These are phyloP conservation scores for Aspergillus phoenicis DNA, from an alignment of 2,329 filamentous ascomycete species.

Conservation along the genomic window DNA sequence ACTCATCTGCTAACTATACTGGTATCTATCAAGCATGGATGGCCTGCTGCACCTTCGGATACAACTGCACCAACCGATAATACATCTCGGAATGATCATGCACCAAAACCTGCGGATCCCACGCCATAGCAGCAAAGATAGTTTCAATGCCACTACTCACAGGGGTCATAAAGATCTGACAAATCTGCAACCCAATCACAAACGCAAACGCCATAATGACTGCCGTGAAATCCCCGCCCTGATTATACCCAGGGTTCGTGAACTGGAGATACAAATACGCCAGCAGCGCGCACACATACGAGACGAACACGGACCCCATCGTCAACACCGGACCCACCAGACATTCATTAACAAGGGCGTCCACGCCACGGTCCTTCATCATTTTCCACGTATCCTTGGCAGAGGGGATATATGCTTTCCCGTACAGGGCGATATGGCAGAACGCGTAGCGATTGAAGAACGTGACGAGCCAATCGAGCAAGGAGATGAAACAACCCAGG, in stretches of 20 bases:
- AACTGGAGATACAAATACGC: slow-evolving; percentile 85
- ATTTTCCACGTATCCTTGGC: slow-evolving; percentile 89
- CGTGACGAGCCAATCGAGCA: slow-evolving; percentile 82
- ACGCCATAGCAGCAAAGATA: slow-evolving; percentile 78
- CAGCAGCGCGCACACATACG: slow-evolving; percentile 76
- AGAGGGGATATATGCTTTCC: slow-evolving; percentile 80
- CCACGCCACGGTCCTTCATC: slow-evolving; percentile 89
- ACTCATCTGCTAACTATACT: too few relatives aligned
- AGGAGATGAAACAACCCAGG: slow-evolving; percentile 71
- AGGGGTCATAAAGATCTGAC: slow-evolving; percentile 85
- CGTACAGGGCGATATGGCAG: slow-evolving; percentile 89
- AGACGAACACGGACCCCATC: slow-evolving; percentile 81
- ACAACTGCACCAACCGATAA: slow-evolving; percentile 74
- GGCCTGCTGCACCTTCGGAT: slow-evolving; percentile 78
- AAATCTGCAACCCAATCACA: slow-evolving; percentile 85
- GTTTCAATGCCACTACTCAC: slow-evolving; percentile 87
- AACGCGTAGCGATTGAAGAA: slow-evolving; percentile 94
- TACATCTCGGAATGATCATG: slow-evolving; percentile 82
- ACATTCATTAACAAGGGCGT: slow-evolving; percentile 87
- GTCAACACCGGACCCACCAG: slow-evolving; percentile 72
- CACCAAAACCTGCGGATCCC: slow-evolving; percentile 70
- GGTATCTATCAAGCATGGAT: slow-evolving; percentile 60
- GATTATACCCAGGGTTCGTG: slow-evolving; percentile 78
- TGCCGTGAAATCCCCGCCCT: slow-evolving; percentile 66
- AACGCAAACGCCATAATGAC: slow-evolving; percentile 84